Base-by-base conservation (phyloP, 2,329 filamentous ascomycete genomes). In the Dendrostoma leiphaemia region DNA sequence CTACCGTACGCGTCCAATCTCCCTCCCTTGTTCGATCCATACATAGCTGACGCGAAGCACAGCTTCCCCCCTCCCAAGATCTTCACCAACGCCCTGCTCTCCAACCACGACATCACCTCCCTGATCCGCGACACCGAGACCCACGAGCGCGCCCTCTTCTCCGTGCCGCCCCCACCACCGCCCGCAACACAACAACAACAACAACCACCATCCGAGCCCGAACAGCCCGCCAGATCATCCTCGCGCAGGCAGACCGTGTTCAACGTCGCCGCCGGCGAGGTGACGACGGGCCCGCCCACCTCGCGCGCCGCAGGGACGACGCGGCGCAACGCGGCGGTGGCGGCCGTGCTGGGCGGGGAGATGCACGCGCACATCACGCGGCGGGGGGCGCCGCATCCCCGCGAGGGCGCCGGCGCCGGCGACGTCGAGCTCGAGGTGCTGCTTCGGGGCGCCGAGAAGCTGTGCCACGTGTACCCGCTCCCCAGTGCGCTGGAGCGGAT, bases 101-200 rank as follows among this genome's bases (percentile, higher is more conserved):
- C 88, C 53, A 86, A 86, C 61, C 87, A 92, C 70, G 94, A 99
- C 70, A 97, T 99, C 63, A 97, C 94, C 4, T 84, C 90, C 12
- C 77, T 99, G 45, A 97, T 99, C 65, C 89, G 94, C 57, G 94
- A 99, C 69, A 97, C 93, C 3, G 94, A 99, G 71, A 76, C 88
- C 21, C 93, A 97, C 73, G 94, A 99, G 71, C 88, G 92, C 65
- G 93, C 93, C 6, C 84, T 99, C 17, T 99, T 97, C 76, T 95
- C 93, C 34, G 86, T 96, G 0, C 91, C 93, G 1, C 85, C 89
- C 0, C 83, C 89, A 0, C 79, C 74, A 5, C 78, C 79, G 3
- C 80, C 66, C 37, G 74, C 64, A 48, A 71, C 65, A 59, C 75
- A 67, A 69, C 49, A 51, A 23, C 77, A 31, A 19, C 43, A 68